Evolutionary conservation across 75 land plant species (phyloP).

Genomic region (Pinus taeda): DNA sequence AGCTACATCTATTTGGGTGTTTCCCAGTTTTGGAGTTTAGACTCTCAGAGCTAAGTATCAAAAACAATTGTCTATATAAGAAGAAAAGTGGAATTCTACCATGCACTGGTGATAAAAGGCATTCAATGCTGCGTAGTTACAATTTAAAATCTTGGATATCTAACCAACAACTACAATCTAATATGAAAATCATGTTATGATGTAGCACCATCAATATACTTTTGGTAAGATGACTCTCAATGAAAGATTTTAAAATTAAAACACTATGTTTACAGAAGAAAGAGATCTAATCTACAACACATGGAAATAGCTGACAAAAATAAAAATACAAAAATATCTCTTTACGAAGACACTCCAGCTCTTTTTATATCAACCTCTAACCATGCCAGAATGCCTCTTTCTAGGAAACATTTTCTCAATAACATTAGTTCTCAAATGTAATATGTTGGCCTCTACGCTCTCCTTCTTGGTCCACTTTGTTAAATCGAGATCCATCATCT

Average conservation of each 20-base stretch:
- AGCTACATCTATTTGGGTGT: not conserved
- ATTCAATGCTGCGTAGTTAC: not conserved
- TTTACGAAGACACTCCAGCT: not conserved
- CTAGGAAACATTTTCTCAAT: not conserved
- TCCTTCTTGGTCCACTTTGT: not conserved
- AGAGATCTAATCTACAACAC: not conserved
- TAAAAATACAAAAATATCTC: not conserved
- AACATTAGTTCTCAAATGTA: not conserved
- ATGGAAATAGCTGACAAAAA: not conserved
- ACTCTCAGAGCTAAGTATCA: not conserved
- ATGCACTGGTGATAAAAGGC: not conserved
- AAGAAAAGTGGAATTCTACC: not conserved
- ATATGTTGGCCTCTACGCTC: not conserved
- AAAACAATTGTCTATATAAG: not conserved
- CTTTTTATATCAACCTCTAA: not conserved
- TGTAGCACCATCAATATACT: not conserved
- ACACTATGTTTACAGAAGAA: not conserved
- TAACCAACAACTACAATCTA: not conserved
- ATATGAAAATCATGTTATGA: not conserved
- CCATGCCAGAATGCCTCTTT: not conserved
- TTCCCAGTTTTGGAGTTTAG: not conserved
- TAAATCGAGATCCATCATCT: conserved; percentile 5
- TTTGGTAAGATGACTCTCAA: not conserved
- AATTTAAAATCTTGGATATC: not conserved
- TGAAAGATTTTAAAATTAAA: not conserved